Base-by-base conservation (phyloP, 352 stramenopile genomes). In the Globisporangium paroecandrum region DNA sequence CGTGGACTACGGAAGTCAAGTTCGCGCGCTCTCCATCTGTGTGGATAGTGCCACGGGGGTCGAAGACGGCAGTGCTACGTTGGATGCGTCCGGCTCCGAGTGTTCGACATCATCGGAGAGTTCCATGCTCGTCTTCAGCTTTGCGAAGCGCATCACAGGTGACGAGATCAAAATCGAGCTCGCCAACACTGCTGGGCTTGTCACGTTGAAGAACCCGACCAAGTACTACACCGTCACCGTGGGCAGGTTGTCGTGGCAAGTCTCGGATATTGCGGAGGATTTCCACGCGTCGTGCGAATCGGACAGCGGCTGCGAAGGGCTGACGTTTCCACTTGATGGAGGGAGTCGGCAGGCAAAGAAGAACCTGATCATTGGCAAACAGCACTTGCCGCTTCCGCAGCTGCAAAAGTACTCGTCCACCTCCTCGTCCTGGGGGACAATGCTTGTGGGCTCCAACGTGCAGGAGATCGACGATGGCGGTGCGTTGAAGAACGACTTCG, bases 91-190 rank as follows among this genome's bases (percentile, higher is more conserved):
- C 18, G 60, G 62, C 0, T 70, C 15, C 9, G 64, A 58, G 5
- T 88, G 79, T 56, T 53, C 68, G 1, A 38, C 59, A 22, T 70
- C 58, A 2, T 83, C 79, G 4, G 70, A 68, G 15, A 67, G 38
- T 27, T 83, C 79, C 18, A 69, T 81, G 65, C 65, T 88, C n/a
- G 76, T 85, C 1, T 62, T 86, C n/a, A 88, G 77, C 68, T 84
- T 88, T 70, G 77, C 79, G 0, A 85, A 82, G 61, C 76, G 77
- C 5, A 77, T 87, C 25, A 49, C 75, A 3, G 79, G 79, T 12
- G 77, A 82, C 25, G 72, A 70, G 25, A 85, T 85, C 24, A 72
- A 69, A 18, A 75, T 66, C 0, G 29, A 27, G 9, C 53, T 62
- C 53, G 69, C 63, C 22, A 32, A 32, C 41, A 69, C 60, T 3